Evolutionary conservation across 2,329 filamentous ascomycete genomes (phyloP).

Genomic region (Verticillium klebahnii): DNA sequence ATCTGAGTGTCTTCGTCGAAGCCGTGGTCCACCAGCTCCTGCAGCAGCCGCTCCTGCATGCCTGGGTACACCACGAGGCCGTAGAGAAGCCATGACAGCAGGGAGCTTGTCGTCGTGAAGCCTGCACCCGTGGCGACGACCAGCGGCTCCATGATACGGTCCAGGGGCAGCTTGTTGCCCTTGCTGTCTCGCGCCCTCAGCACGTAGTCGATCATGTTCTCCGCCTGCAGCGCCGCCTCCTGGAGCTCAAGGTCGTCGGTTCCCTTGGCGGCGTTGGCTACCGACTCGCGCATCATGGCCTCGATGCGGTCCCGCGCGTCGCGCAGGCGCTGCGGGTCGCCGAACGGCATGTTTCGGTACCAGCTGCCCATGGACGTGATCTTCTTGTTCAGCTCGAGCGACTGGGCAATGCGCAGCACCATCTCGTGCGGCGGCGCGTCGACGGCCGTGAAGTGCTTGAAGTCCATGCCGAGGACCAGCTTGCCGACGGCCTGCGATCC

Average conservation of each 20-base stretch:
- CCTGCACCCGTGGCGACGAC: slow-evolving; percentile 52
- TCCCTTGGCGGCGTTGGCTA: slow-evolving; percentile 31
- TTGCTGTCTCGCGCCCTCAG: slow-evolving; percentile 48
- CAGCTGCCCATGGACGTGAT: slow-evolving; percentile 48
- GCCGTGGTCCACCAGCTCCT: slow-evolving; percentile 50
- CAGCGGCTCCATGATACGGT: slow-evolving; percentile 32
- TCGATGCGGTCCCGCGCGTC: slow-evolving; percentile 25
- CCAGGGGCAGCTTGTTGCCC: slow-evolving; percentile 47
- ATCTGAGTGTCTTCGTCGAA: slow-evolving; percentile 37
- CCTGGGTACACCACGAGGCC: slow-evolving; percentile 47
- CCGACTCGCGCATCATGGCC: slow-evolving; percentile 30
- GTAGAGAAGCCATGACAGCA: slow-evolving; percentile 56
- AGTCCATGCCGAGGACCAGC: slow-evolving; percentile 39
- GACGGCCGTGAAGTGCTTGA: slow-evolving; percentile 35
- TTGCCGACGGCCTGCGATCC: slow-evolving; percentile 40
- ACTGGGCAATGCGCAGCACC: slow-evolving; percentile 44
- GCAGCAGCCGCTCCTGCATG: slow-evolving; percentile 51
- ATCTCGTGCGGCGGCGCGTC: slow-evolving; percentile 41
- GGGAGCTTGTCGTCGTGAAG: slow-evolving; percentile 55
- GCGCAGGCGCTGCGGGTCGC: slow-evolving; percentile 42
- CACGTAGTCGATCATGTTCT: slow-evolving; percentile 44
- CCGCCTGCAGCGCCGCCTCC: slow-evolving; percentile 44
- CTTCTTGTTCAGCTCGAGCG: slow-evolving; percentile 54
- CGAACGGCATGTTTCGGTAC: slow-evolving; percentile 54
- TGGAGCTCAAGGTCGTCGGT: slow-evolving; percentile 35